A percentile compares a stretch with the other conserved stretches of the same genome.
Evolutionary conservation across 805 yeast species (phyloP).

Genomic region (Metschnikowia santaceciliae): DNA sequence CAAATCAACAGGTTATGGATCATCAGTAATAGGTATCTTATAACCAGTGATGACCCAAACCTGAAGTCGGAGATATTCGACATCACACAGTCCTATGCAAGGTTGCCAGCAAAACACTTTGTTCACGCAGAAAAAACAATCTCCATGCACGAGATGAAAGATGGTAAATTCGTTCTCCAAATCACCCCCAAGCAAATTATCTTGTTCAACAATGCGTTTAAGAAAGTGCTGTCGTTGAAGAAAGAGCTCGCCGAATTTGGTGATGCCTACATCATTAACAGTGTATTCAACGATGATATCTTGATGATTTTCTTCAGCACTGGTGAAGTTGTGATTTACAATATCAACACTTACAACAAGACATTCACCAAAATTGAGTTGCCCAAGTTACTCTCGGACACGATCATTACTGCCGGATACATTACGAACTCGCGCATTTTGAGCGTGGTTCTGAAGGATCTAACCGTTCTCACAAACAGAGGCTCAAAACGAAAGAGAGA

Average conservation of each 20-base stretch:
- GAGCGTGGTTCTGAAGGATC: slow-evolving; percentile 35
- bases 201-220: slow-evolving; percentile 58
- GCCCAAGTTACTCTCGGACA: slow-evolving; percentile 39
- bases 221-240: slow-evolving; percentile 46
- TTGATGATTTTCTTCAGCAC: slow-evolving; percentile 60
- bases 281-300: slow-evolving; percentile 59
- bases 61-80: slow-evolving; percentile 66
- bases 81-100: slow-evolving; percentile 57
- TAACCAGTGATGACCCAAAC: slow-evolving; percentile 66
- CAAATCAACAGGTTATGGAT: slow-evolving; percentile 78
- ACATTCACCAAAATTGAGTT: slow-evolving; percentile 31
- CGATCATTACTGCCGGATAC: slow-evolving; percentile 68
- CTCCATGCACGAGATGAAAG: slow-evolving; percentile 57
- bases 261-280: slow-evolving; percentile 61
- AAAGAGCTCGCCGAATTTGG: slow-evolving; percentile 26
- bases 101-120: slow-evolving; percentile 59
- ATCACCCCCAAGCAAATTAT: slow-evolving; percentile 63
- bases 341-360: slow-evolving; percentile 38
- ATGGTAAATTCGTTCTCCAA: slow-evolving; percentile 63
- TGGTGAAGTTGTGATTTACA: slow-evolving; percentile 63
- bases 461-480: slow-evolving; percentile 22
- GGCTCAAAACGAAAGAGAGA: slow-evolving; percentile 31
- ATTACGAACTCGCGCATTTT: slow-evolving; percentile 51
- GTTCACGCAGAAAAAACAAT: slow-evolving; percentile 61
- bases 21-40: slow-evolving; percentile 54